phyloP scores from a whole-genome alignment of 257 asterid genomes.

The Solanum etuberosum region DNA sequence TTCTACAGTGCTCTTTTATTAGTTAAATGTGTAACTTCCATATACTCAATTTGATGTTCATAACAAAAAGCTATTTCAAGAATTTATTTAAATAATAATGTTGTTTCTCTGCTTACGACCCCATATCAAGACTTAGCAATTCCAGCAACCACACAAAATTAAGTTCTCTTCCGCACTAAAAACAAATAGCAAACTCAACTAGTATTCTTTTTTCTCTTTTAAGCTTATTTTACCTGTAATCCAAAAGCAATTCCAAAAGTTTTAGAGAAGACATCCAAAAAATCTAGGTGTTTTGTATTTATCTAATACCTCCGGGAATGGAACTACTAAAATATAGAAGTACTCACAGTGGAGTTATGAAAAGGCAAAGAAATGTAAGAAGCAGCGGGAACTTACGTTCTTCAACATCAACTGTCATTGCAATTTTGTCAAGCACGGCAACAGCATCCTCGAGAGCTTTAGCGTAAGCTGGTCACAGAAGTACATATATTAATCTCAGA shows the following conservation, averaged over 20 bases:
- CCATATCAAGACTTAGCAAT: background rate
- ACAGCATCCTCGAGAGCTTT: conserved; percentile 93
- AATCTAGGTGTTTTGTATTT: background rate
- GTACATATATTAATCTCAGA: background rate
- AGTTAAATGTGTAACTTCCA: background rate
- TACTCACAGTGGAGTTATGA: background rate
- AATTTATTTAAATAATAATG: background rate
- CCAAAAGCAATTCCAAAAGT: background rate
- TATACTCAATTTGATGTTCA: background rate
- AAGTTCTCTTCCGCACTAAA: background rate
- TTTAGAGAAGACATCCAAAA: background rate
- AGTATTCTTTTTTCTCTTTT: background rate
- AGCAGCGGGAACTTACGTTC: conserved; percentile 61
- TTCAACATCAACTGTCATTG: conserved; percentile 68
- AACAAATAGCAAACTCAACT: background rate
- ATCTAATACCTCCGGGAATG: background rate
- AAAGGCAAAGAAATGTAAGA: background rate
- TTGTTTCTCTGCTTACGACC: background rate
- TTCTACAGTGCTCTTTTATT: background rate
- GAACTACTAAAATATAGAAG: background rate
- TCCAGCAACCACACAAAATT: background rate
- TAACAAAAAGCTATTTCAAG: background rate
- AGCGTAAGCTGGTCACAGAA: conserved; percentile 51
- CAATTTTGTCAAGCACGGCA: conserved; percentile 75
- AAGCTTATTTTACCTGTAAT: background rate